Base-by-base conservation (phyloP, 2,329 filamentous ascomycete genomes). In the Botrytis porri region DNA sequence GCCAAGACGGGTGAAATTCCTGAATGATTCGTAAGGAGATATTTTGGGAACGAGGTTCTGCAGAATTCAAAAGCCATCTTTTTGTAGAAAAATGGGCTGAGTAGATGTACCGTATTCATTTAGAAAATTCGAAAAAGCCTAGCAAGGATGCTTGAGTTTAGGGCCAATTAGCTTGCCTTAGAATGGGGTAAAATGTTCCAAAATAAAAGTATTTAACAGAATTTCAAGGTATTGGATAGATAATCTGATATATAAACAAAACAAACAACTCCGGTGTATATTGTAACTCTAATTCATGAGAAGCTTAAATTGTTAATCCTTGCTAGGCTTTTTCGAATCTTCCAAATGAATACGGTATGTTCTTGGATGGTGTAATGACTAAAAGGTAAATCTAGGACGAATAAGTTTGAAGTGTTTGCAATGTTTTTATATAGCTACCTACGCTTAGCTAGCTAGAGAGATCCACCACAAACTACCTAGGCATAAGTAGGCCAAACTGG, bases 401-500 rank as follows among this genome's bases (percentile, higher is more conserved):
- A 25, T 39, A 18, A 32, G 16, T 18, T 41, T 6, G 2, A 41
- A 32, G 12, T 57, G 29, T 32, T 43, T 57, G 37, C 32, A 57
- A 43, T 57, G 20, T 41, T 69, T n/a, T 18, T 57, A 25, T 16
- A 39, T 16, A n/a, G 20, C 1, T 20, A 54, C 2, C n/a, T n/a
- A 37, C n/a, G 35, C 35, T 41, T n/a, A 41, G 22, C 64, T 67
- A 67, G 62, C 37, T 32, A 9, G 29, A 35, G 18, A 57, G 29
- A 8, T 25, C 10, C 48, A 57, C 18, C 25, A 61, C 39, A 18
- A 22, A 61, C 14, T 61, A 14, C 51, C 25, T 61, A 70, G 45
- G 67, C 54, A 62, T 70, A 74, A 16, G 66, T 71, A 35, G 76
- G 76, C 75, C 75, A 78, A 41, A 77, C 54, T 29, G 76, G 74